Conservation (phyloP, 1,284 basidiomycete species). For the Ceratorhiza oryzae-sativae region DNA sequence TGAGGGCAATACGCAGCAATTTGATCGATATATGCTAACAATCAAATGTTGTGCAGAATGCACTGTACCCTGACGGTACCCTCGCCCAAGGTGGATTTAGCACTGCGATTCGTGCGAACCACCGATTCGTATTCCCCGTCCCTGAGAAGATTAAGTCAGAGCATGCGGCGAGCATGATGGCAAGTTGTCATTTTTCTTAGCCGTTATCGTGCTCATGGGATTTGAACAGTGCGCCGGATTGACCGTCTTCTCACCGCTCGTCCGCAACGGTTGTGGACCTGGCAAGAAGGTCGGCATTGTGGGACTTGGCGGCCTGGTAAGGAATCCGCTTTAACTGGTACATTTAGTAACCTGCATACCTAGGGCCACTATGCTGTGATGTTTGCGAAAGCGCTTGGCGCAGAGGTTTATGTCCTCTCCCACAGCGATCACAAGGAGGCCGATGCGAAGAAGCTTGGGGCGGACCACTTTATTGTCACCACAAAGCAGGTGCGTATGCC, state of each 20-base stretch:
- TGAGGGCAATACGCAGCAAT: conserved; percentile 42
- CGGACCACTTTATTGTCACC: conserved; percentile 61
- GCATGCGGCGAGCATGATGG: conserved; percentile 54
- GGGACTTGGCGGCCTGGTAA: conserved; percentile 68
- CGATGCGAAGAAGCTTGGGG: conserved; percentile 70
- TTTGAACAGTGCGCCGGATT: conserved; percentile 61
- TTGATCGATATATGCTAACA: conserved; percentile 46
- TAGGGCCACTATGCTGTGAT: conserved; percentile 62
- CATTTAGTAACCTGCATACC: neutral
- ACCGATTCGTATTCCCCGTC: conserved; percentile 73
- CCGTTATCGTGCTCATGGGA: neutral
- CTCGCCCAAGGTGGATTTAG: conserved; percentile 68
- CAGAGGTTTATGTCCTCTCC: conserved; percentile 70
- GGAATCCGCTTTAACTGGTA: conserved; percentile 42
- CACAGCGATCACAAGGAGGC: conserved; percentile 67
- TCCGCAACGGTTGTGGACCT: conserved; percentile 65
- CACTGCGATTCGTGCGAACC: conserved; percentile 68
- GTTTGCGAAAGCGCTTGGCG: conserved; percentile 65
- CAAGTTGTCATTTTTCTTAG: neutral
- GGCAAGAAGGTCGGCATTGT: conserved; percentile 73
- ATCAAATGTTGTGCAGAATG: conserved; percentile 52
- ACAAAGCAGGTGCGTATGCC: conserved; percentile 45
- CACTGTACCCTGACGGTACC: conserved; percentile 61
- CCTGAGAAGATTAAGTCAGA: conserved; percentile 65
- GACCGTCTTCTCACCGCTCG: conserved; percentile 70